Conservation (phyloP, 441 rosid genomes). For the Erodium moschatum region DNA sequence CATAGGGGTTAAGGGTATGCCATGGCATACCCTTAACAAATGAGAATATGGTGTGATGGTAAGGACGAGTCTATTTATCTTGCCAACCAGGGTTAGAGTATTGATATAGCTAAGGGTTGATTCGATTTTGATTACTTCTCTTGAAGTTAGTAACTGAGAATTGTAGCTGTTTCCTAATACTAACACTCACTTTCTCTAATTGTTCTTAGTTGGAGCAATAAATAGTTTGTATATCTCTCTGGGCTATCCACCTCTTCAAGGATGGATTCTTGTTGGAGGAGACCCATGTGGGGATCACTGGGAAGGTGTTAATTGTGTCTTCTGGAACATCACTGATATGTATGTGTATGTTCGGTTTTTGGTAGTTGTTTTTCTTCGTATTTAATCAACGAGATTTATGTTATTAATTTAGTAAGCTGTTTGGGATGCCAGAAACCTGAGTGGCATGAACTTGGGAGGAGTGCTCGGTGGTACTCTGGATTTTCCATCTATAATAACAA, state of each 20-base stretch:
- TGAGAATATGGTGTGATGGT: too few species aligned
- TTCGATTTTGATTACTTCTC: not conserved
- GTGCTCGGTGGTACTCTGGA: slow-evolving; percentile 40
- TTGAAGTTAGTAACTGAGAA: not conserved
- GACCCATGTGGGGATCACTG: slow-evolving; percentile 86
- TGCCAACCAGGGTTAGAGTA: too few species aligned
- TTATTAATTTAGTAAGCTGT: slow-evolving; percentile 18
- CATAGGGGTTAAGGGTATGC: too few species aligned
- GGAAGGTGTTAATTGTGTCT: slow-evolving; percentile 79
- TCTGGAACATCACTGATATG: slow-evolving; percentile 65
- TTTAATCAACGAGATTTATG: not conserved
- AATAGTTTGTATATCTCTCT: slow-evolving; percentile 52
- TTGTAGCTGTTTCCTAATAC: slow-evolving; percentile 10
- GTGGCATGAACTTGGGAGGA: slow-evolving; percentile 56
- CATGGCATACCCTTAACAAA: too few species aligned
- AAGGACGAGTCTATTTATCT: too few species aligned
- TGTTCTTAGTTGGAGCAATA: slow-evolving; percentile 47
- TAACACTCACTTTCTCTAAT: not conserved
- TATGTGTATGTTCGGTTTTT: too few species aligned
- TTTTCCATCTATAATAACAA: slow-evolving; percentile 47
- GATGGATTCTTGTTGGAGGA: slow-evolving; percentile 77
- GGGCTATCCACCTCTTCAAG: slow-evolving; percentile 52
- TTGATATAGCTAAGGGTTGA: too few species aligned
- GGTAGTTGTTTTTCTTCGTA: too few species aligned
- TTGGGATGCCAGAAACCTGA: slow-evolving; percentile 50